Percentiles rank a stretch among this genome's conserved stretches.
Conservation (phyloP, 2,329 filamentous ascomycete genomes). For the Sclerotinia sclerotiorum region DNA sequence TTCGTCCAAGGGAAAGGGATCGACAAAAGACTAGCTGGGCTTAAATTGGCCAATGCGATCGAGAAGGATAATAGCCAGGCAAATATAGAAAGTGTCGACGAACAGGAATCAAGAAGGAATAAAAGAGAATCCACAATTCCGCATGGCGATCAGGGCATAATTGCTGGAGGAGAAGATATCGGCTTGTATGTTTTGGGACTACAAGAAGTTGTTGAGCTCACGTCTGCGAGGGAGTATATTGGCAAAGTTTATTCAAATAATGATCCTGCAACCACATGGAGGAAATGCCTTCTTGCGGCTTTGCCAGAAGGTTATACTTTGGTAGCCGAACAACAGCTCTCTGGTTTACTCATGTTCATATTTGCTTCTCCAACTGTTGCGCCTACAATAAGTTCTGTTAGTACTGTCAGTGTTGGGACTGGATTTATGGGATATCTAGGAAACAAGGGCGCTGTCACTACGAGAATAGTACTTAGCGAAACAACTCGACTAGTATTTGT, state of each 20-base stretch:
- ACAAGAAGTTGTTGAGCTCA: conserved; percentile 89
- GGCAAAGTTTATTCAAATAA: conserved; percentile 70
- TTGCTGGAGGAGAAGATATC: conserved; percentile 66
- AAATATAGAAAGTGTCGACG: conserved; percentile 46
- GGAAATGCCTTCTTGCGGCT: conserved; percentile 68
- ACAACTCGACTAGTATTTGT: conserved; percentile 86
- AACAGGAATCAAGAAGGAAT: conserved; percentile 48
- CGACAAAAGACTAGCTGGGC: conserved; percentile 59
- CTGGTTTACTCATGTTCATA: conserved; percentile 79
- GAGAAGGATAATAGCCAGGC: conserved; percentile 38
- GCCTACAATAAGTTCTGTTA: conserved; percentile 75
- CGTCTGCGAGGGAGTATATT: conserved; percentile 75
- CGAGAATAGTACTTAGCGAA: conserved; percentile 81
- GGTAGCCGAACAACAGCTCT: conserved; percentile 78
- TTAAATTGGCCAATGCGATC: conserved; percentile 48
- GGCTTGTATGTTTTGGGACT: conserved; percentile 87
- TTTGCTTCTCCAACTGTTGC: conserved; percentile 79
- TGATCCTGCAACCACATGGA: conserved; percentile 73
- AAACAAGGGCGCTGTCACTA: conserved; percentile 88
- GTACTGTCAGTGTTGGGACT: conserved; percentile 80
- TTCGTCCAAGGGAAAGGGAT: conserved; percentile 77
- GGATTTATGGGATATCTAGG: conserved; percentile 91
- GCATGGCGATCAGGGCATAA: conserved; percentile 41
- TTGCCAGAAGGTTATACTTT: conserved; percentile 76
- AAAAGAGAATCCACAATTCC: conserved; percentile 48